These are phyloP conservation scores for Pleurotus tuoliensis DNA, from an alignment of 768 basidiomycete species.

Conservation along the genomic window DNA sequence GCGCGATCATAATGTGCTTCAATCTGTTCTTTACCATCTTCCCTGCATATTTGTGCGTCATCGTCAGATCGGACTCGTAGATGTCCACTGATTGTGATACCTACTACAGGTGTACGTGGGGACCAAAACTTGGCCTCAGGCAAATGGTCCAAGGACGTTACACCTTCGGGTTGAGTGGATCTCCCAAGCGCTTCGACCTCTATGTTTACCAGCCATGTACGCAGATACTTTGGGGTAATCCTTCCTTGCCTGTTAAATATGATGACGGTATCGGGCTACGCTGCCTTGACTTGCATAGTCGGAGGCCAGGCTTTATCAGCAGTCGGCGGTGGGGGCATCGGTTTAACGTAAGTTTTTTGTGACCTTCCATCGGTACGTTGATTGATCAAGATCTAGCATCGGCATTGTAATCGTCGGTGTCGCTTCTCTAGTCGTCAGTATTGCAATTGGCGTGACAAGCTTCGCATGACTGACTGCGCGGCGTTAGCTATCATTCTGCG, in stretches of 20 bases:
- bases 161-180: constrained; percentile 28
- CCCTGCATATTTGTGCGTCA: constrained; percentile 15
- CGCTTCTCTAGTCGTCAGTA: constrained; percentile 58
- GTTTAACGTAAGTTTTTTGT: constrained; percentile 23
- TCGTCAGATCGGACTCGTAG: too few species aligned
- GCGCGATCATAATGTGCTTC: constrained; percentile 62
- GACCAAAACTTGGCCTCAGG: constrained; percentile 79
- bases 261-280: constrained; percentile 62
- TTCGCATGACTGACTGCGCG: too few species aligned
- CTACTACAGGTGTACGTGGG: constrained; percentile 50
- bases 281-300: constrained; percentile 67
- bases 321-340: constrained; percentile 29
- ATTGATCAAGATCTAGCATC: constrained; percentile 37
- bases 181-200: background rate
- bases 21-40: constrained; percentile 45
- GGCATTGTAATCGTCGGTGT: constrained; percentile 78
- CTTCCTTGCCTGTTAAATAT: constrained; percentile 59
- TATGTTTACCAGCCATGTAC: too few species aligned
- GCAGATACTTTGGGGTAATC: constrained; percentile 63
- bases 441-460: too few species aligned
- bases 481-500: constrained; percentile 51
- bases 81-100: too few species aligned
- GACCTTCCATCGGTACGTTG: too few species aligned
- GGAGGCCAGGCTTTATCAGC: constrained; percentile 55
- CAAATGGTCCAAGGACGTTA: constrained; percentile 73